These are phyloP conservation scores for Dendrobium officinale DNA, from an alignment of 106 monocot genomes.

Conservation along the genomic window DNA sequence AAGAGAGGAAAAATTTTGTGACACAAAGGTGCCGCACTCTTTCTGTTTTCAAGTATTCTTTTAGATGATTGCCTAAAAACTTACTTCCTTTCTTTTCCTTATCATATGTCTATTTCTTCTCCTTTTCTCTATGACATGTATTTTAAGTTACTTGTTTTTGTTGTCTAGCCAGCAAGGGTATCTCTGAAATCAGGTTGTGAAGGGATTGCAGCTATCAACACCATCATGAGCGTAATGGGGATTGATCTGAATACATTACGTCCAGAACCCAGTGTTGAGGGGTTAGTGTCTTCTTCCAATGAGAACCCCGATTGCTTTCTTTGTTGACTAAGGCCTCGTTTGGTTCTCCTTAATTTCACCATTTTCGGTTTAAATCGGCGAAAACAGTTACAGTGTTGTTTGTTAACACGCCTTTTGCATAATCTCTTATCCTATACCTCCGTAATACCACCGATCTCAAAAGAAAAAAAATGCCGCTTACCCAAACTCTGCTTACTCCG, in stretches of 20 bases:
- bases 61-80: not conserved
- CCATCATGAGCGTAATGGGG: constrained; percentile 98
- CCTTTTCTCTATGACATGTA: not conserved
- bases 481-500: too few species aligned
- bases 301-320: constrained; percentile 1
- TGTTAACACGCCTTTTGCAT: too few species aligned
- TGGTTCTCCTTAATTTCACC: too few species aligned
- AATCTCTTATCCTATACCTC: too few species aligned
- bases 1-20: not conserved
- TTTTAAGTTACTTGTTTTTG: constrained; percentile 7
- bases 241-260: constrained; percentile 87
- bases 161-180: constrained; percentile 76
- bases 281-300: constrained; percentile 37
- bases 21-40: not conserved
- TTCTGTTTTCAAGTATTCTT: not conserved
- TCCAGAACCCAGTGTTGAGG: constrained; percentile 96
- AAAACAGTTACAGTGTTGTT: too few species aligned
- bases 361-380: too few species aligned
- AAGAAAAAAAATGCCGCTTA: too few species aligned
- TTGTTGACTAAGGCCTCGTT: not conserved
- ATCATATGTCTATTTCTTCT: not conserved
- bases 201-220: constrained; percentile 93
- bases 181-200: constrained; percentile 79
- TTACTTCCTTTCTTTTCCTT: not conserved
- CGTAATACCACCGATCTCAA: too few species aligned